Conservation (phyloP, 257 asterid species). For the Nicotiana undulata region DNA sequence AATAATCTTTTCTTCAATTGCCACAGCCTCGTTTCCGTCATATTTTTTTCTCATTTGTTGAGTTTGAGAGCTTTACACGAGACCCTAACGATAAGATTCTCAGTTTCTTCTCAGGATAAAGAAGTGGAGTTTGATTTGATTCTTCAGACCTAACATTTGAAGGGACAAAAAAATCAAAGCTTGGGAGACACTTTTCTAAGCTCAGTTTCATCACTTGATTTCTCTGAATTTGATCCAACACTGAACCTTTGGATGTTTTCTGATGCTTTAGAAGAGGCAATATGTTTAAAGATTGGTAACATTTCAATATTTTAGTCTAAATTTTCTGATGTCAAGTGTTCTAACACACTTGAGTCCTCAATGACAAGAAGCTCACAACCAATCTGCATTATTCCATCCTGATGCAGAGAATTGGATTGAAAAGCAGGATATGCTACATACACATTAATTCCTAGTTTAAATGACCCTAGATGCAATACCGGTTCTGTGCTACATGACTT, state of each 20-base stretch:
- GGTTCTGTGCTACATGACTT: too few relatives aligned
- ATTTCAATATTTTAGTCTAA: background rate
- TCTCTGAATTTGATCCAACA: constrained; percentile 19
- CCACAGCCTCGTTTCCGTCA: constrained; percentile 17
- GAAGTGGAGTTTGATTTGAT: constrained; percentile 60
- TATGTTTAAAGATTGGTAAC: background rate
- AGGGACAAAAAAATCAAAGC: constrained; percentile 55
- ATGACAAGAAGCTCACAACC: too few relatives aligned
- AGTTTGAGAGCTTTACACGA: constrained; percentile 12
- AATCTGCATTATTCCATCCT: too few relatives aligned
- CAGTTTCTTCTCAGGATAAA: constrained; percentile 38
- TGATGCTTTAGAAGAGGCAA: background rate
- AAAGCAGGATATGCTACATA: too few relatives aligned
- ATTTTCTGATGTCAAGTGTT: background rate
- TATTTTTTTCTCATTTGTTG: constrained; percentile 13
- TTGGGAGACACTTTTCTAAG: constrained; percentile 38
- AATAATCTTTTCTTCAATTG: constrained; percentile 45
- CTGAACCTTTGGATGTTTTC: constrained; percentile 8
- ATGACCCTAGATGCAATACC: too few relatives aligned
- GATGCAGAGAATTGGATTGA: too few relatives aligned
- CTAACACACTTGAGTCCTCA: too few relatives aligned
- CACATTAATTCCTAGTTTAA: too few relatives aligned
- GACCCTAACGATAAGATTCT: constrained; percentile 46
- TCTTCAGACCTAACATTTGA: constrained; percentile 31
- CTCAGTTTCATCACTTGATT: constrained; percentile 4